Evolutionary conservation across 2,329 filamentous ascomycete genomes (phyloP), one percentile per base, ranked within the genome.

Genomic region (Ophiostoma sp.): DNA sequence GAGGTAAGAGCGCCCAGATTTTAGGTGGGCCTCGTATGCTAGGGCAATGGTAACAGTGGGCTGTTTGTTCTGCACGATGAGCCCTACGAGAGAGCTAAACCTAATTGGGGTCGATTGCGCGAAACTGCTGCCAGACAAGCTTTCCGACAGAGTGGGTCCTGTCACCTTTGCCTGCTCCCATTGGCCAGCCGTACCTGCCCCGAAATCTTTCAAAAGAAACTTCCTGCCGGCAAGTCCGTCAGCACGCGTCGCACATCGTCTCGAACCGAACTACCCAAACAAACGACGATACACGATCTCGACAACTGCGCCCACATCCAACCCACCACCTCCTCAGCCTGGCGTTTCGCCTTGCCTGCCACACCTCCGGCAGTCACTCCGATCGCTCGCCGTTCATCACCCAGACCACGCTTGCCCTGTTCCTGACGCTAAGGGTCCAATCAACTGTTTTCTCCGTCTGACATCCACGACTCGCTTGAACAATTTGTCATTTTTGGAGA

Each of bases 261-360:
- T 64, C 33, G n/a, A 28, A 28, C 22, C 31, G n/a, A 59, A 19
- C 19, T 66, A 73, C 74, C 28, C 33, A 70, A 71, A 63, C 39
- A 50, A 25, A 36, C 61, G 39, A 66, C 59, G n/a, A 61, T 25
- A 22, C 19, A 33, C 22, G 15, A 42, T 9, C 39, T 9, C 11
- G 6, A 42, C 39, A 42, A 42, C 2, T 12, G 15, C 39, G 15
- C 42, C 15, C 42, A 17, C 42, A 48, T 4, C 42, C 0, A 4
- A 19, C 42, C 28, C 57, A 61, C 61, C 36, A 64, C 59, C 22
- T 22, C 22, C 12, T 45, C 61, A 45, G 36, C 61, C 61, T 45
- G 36, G n/a, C 22, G 22, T 28, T 28, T 45, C n/a, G 61, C 61
- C 61, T 66, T 28, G 33, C 11, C n/a, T 5, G 36, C 61, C 61